phyloP scores from a whole-genome alignment of 2,329 filamentous ascomycete genomes.

The Epichloe gansuensis region DNA sequence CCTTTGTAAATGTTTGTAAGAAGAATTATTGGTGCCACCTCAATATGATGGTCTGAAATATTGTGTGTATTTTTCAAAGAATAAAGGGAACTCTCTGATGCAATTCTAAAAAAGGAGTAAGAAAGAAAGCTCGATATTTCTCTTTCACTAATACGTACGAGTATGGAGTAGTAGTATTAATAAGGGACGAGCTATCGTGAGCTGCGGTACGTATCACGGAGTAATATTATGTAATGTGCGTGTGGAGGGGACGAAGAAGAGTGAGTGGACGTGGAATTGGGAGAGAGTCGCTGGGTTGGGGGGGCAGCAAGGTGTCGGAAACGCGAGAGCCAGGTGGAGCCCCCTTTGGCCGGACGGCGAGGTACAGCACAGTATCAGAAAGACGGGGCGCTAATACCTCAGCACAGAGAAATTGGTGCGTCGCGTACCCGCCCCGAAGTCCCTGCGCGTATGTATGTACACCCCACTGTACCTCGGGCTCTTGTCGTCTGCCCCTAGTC shows the following conservation, averaged over 20 bases:
- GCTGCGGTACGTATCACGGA: background rate
- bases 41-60: too few species aligned
- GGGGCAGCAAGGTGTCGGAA: slow-evolving; percentile 12
- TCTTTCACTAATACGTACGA: too few species aligned
- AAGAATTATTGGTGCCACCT: too few species aligned
- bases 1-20: too few species aligned
- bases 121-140: too few species aligned
- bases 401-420: slow-evolving; percentile 22
- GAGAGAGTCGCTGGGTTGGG: slow-evolving; percentile 15
- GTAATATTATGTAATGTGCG: background rate
- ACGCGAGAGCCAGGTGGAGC: background rate
- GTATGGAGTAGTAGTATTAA: too few species aligned
- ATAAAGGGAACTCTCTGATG: too few species aligned
- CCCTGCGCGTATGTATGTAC: slow-evolving; percentile 16
- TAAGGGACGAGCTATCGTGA: too few species aligned
- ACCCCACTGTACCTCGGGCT: too few species aligned
- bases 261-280: slow-evolving; percentile 15
- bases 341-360: slow-evolving; percentile 7
- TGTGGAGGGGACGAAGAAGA: slow-evolving; percentile 12
- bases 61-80: too few species aligned
- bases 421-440: slow-evolving; percentile 24
- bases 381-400: slow-evolving; percentile 19
- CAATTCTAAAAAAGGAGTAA: too few species aligned
- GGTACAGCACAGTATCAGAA: slow-evolving; percentile 27
- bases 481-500: background rate